These are phyloP conservation scores for Clarireedia homoeocarpa DNA, from an alignment of 2,329 filamentous ascomycete genomes.

Conservation along the genomic window DNA sequence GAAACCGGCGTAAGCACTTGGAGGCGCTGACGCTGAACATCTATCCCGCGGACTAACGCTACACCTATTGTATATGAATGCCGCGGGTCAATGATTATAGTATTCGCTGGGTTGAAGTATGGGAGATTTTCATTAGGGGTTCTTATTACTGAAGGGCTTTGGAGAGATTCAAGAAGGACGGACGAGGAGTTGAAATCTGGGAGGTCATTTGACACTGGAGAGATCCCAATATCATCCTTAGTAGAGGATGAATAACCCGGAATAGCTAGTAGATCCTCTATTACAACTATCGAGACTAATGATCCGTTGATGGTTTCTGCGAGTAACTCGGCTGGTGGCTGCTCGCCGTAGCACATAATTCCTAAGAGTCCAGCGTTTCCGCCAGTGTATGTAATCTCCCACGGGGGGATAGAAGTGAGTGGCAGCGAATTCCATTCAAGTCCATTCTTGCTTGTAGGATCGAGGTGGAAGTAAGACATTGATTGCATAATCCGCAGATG, in stretches of 20 bases:
- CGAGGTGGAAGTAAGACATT: slow-evolving; percentile 70
- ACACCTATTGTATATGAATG: slow-evolving; percentile 54
- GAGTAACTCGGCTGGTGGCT: slow-evolving; percentile 49
- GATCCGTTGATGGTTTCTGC: slow-evolving; percentile 61
- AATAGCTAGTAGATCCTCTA: slow-evolving; percentile 48
- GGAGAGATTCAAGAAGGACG: slow-evolving; percentile 9
- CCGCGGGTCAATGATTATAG: slow-evolving; percentile 50
- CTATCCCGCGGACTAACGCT: slow-evolving; percentile 63
- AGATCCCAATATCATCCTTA: background rate
- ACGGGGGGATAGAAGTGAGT: slow-evolving; percentile 50
- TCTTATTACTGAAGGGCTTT: slow-evolving; percentile 27
- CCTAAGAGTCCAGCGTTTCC: slow-evolving; percentile 48
- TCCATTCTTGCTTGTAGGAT: slow-evolving; percentile 16
- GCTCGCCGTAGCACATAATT: slow-evolving; percentile 60
- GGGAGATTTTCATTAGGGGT: slow-evolving; percentile 50
- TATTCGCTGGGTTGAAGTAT: slow-evolving; percentile 47
- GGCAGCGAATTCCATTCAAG: slow-evolving; percentile 43
- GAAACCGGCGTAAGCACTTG: slow-evolving; percentile 59
- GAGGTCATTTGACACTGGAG: background rate
- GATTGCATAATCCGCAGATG: slow-evolving; percentile 67
- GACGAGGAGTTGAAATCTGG: background rate
- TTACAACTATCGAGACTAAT: slow-evolving; percentile 56
- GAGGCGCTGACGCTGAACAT: slow-evolving; percentile 43
- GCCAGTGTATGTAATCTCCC: slow-evolving; percentile 52
- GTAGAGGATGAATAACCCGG: slow-evolving; percentile 24